These are phyloP conservation scores for Diaporthe vaccinii DNA, from an alignment of 2,329 filamentous ascomycete species.

Conservation along the genomic window DNA sequence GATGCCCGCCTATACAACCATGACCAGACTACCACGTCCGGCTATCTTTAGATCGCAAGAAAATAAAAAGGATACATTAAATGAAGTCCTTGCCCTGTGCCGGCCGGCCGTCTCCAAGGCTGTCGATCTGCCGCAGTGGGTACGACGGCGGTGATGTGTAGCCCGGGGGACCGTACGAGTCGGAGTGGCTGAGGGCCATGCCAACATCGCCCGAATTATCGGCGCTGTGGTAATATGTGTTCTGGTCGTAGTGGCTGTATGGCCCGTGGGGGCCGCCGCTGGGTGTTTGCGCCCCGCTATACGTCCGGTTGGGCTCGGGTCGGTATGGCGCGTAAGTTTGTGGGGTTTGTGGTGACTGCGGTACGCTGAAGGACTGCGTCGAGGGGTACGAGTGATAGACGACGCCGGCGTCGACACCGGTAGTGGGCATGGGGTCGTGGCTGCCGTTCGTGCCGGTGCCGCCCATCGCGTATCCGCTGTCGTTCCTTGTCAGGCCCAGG, in stretches of 20 bases:
- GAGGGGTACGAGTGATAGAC: slow-evolving; percentile 24
- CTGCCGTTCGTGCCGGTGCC: neutral
- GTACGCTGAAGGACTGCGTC: slow-evolving; percentile 27
- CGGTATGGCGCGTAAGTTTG: slow-evolving; percentile 32
- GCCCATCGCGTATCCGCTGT: slow-evolving; percentile 35
- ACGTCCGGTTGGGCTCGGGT: slow-evolving; percentile 18
- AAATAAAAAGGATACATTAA: neutral
- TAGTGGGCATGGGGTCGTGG: slow-evolving; percentile 15
- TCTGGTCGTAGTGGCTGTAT: slow-evolving; percentile 22
- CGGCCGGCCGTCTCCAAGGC: slow-evolving; percentile 13
- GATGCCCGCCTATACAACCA: neutral
- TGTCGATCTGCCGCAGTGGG: slow-evolving; percentile 7
- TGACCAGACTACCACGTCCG: neutral
- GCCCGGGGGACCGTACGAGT: slow-evolving; percentile 23
- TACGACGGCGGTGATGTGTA: slow-evolving; percentile 22
- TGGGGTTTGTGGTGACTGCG: neutral
- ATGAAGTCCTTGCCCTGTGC: slow-evolving; percentile 26
- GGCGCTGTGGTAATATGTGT: slow-evolving; percentile 17
- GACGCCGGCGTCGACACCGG: slow-evolving; percentile 3
- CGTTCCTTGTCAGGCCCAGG: slow-evolving; percentile 35
- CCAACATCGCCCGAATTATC: slow-evolving; percentile 38
- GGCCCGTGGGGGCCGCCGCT: neutral
- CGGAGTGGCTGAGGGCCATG: slow-evolving; percentile 14
- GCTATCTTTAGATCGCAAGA: neutral
- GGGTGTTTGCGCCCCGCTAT: neutral